Conservation (phyloP, 305 asterid species). For the Solanum chacoense region DNA sequence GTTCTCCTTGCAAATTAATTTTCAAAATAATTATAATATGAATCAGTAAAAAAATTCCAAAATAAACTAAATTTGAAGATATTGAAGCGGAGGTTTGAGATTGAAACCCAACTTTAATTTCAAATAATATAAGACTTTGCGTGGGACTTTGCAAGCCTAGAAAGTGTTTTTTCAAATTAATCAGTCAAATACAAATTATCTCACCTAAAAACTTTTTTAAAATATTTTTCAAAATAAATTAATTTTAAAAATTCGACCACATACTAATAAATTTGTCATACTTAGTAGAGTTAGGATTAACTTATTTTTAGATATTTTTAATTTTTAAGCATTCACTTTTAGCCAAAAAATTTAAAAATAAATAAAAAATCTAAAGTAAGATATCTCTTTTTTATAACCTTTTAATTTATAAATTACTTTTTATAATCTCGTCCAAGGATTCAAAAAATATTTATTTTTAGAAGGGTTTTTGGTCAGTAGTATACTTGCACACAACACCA, state of each 20-base stretch:
- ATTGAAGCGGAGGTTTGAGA: not conserved
- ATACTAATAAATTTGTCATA: too few species aligned
- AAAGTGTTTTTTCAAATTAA: not conserved
- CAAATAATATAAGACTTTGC: not conserved
- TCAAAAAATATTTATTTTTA: not conserved
- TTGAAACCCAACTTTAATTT: not conserved
- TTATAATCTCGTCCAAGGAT: too few species aligned
- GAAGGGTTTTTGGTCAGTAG: not conserved
- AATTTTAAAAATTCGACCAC: not conserved
- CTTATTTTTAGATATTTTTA: too few species aligned
- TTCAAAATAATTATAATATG: not conserved
- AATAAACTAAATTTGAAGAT: not conserved
- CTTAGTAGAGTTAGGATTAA: too few species aligned
- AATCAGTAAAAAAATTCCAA: not conserved
- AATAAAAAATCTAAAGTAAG: too few species aligned
- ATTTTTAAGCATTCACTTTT: too few species aligned
- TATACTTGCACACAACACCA: not conserved
- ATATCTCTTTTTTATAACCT: too few species aligned
- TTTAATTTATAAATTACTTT: too few species aligned
- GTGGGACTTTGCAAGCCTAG: not conserved
- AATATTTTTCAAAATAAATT: not conserved
- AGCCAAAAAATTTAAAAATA: too few species aligned
- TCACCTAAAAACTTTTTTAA: not conserved
- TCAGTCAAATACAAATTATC: not conserved
- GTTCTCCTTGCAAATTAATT: not conserved